Evolutionary conservation across 2,329 filamentous ascomycete genomes (phyloP).

Genomic region (Fusarium camptoceras): DNA sequence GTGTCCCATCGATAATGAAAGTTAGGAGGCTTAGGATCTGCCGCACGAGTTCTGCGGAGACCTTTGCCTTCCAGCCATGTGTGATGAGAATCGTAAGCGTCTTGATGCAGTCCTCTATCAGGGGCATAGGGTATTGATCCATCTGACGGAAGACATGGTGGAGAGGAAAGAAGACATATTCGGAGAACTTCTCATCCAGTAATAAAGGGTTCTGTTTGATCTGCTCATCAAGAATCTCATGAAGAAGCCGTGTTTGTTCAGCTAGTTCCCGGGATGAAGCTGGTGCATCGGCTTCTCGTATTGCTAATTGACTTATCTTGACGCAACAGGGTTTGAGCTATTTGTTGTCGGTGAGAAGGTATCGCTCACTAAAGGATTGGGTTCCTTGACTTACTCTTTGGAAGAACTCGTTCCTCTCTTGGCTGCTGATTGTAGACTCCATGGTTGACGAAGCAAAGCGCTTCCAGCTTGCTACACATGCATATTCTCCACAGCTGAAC

Average conservation of each 20-base stretch:
- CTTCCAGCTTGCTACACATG: conserved; percentile 31
- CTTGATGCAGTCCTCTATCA: conserved; percentile 80
- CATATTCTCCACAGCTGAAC: conserved; percentile 41
- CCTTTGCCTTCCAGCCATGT: conserved; percentile 80
- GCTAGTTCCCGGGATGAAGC: conserved; percentile 58
- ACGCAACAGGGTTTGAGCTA: conserved; percentile 74
- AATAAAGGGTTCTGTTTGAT: conserved; percentile 57
- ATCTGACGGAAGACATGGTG: conserved; percentile 86
- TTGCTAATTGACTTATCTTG: conserved; percentile 67
- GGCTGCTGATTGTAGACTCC: conserved; percentile 41
- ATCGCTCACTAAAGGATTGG: not conserved
- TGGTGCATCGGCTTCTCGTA: conserved; percentile 59
- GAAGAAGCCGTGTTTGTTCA: conserved; percentile 59
- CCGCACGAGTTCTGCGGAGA: conserved; percentile 79
- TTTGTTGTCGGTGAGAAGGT: conserved; percentile 10
- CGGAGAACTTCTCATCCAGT: conserved; percentile 85
- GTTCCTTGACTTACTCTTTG: conserved; percentile 43
- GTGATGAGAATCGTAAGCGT: conserved; percentile 79
- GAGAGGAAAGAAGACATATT: conserved; percentile 95
- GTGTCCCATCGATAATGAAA: conserved; percentile 80
- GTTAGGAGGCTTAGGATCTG: conserved; percentile 89
- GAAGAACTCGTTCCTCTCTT: conserved; percentile 49
- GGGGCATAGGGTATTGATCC: conserved; percentile 74
- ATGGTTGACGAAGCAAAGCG: conserved; percentile 41
- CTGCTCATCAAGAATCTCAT: conserved; percentile 60